phyloP scores from a whole-genome alignment of 2,329 filamentous ascomycete genomes.

The Dactylellina haptotyla region DNA sequence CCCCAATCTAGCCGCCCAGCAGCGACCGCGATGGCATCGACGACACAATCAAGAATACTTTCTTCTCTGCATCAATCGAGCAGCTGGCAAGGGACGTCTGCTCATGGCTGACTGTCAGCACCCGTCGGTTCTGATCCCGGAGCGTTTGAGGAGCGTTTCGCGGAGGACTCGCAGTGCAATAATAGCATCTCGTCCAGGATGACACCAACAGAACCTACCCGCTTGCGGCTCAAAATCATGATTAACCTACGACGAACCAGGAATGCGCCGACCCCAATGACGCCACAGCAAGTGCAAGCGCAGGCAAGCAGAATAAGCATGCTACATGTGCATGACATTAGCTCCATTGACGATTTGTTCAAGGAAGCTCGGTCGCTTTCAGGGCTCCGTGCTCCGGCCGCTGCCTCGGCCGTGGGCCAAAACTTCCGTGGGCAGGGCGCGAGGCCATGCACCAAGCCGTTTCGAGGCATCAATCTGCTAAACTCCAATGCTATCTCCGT shows the following conservation, averaged over 20 bases:
- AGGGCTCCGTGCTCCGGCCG: slow-evolving; percentile 43
- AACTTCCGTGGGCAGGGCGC: too few species aligned
- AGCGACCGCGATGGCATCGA: too few species aligned
- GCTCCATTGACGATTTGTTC: neutral
- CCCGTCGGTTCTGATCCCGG: neutral
- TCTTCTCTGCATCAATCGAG: too few species aligned
- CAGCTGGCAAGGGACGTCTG: neutral
- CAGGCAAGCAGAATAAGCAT: neutral
- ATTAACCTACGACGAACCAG: too few species aligned
- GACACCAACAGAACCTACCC: too few species aligned
- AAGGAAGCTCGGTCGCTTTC: slow-evolving; percentile 23
- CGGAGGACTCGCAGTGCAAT: neutral
- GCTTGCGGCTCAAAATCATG: slow-evolving; percentile 22
- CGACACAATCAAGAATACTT: too few species aligned
- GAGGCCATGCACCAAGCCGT: slow-evolving; percentile 1
- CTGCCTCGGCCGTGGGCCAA: slow-evolving; percentile 33
- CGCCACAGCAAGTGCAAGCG: neutral
- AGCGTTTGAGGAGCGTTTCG: too few species aligned
- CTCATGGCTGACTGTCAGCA: neutral
- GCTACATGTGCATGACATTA: slow-evolving; percentile 13
- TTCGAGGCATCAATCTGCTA: slow-evolving; percentile 1
- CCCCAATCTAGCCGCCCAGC: too few species aligned
- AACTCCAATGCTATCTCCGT: slow-evolving; percentile 32
- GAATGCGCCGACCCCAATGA: too few species aligned
- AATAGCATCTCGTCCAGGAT: neutral